Evolutionary conservation across 306 rosid genomes (phyloP).

Genomic region (Benincasa hispida): DNA sequence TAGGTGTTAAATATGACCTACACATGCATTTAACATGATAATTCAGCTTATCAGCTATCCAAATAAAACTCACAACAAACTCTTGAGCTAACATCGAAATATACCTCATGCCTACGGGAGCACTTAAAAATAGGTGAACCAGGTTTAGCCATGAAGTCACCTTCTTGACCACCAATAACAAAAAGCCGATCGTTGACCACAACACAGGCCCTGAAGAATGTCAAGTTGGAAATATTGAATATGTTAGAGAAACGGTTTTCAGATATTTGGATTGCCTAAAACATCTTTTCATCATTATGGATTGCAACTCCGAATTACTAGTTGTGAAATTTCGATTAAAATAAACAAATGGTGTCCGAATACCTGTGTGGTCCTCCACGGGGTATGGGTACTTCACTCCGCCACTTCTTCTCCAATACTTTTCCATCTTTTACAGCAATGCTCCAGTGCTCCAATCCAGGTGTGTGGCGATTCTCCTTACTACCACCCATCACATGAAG

Average conservation of each 20-base stretch:
- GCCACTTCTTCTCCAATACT: conserved; percentile 62
- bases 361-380: conserved; percentile 98
- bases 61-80: background rate
- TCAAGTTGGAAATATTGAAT: background rate
- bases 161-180: conserved; percentile 91
- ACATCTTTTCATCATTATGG: background rate
- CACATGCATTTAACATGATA: background rate
- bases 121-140: conserved; percentile 92
- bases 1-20: background rate
- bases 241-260: background rate
- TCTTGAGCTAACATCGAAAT: background rate
- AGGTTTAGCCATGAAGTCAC: conserved; percentile 95
- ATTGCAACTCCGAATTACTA: background rate
- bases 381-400: conserved; percentile 63
- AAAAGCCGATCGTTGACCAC: conserved; percentile 45
- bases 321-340: background rate
- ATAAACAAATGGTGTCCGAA: background rate
- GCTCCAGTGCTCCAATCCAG: conserved; percentile 87
- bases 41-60: background rate
- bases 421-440: conserved; percentile 68
- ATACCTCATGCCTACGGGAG: conserved; percentile 83
- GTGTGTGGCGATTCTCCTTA: conserved; percentile 84
- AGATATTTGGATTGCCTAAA: background rate
- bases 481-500: conserved; percentile 97
- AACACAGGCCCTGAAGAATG: conserved; percentile 59